Base-by-base conservation (phyloP, 1,284 basidiomycete genomes). In the Coniophora puteana region DNA sequence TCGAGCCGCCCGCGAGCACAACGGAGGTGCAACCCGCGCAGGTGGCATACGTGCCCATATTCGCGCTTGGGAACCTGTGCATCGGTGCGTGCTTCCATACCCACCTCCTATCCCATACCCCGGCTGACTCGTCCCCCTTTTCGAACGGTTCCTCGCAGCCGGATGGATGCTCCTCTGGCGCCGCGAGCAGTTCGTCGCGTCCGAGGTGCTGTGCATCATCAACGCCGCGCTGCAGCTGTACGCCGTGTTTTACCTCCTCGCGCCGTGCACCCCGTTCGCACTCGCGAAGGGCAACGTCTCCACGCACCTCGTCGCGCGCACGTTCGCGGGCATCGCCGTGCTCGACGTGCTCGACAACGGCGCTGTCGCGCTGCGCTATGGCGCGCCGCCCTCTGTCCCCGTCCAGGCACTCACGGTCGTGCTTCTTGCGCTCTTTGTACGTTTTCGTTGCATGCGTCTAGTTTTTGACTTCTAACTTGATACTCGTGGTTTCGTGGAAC, bases 101-200 rank as follows among this genome's bases (percentile, higher is more conserved):
- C 14, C 3, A 10, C 18, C 8, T 36, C 17, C 1, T 18, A 16
- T 25, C 13, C n/a, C 24, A 33, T 4, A 8, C 4, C 8, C 24
- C 14, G 12, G 16, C 22, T 27, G 29, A 28, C 5, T 16, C 13
- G 20, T 27, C 17, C 12, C 29, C 7, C n/a, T 29, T 41, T 33
- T 3, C 32, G 14, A 20, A 10, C 40, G 10, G 12, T 30, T 18
- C n/a, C n/a, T 29, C 10, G 16, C 31, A 66, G 63, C 60, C 10
- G 60, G 52, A 1, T 66, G 64, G 64, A 53, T 64, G 24, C 40
- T 56, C 32, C 63, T 65, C 48, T 63, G 63, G 62, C 51, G 58
- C n/a, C 48, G 51, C 28, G 47, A 58, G 36, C 43, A 49, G 25
- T 66, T 66, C 49, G 44, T 41, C 17, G 36, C 47, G 12, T 60